Evolutionary conservation across 2,329 filamentous ascomycete species (phyloP).

Genomic region (Zymoseptoria ardabiliae): DNA sequence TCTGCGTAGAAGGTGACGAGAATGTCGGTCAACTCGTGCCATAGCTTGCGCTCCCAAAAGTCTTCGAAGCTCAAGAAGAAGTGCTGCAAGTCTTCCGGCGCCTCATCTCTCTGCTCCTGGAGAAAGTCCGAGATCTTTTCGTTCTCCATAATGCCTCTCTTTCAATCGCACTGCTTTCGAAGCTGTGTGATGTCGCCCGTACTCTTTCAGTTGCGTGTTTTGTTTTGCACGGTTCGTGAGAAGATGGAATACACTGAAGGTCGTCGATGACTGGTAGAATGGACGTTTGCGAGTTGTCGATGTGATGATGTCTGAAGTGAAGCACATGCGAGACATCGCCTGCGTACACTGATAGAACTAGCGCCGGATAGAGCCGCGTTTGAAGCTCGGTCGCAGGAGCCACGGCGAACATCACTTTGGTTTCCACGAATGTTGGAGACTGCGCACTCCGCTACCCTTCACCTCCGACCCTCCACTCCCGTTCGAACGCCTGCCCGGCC

Average conservation of each 20-base stretch:
- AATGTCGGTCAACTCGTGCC: conserved; percentile 93
- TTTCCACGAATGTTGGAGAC: background rate
- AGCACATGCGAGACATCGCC: background rate
- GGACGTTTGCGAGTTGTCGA: background rate
- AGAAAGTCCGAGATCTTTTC: conserved; percentile 90
- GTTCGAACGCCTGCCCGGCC: conserved; percentile 16
- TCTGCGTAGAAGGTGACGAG: conserved; percentile 83
- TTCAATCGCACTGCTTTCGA: background rate
- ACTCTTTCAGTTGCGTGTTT: background rate
- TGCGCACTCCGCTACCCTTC: background rate
- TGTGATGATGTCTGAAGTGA: conserved; percentile 2
- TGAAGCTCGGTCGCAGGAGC: background rate
- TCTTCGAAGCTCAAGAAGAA: conserved; percentile 90
- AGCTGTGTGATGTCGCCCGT: background rate
- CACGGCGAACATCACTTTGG: background rate
- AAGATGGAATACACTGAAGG: background rate
- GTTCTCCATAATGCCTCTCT: conserved; percentile 57
- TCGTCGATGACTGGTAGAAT: background rate
- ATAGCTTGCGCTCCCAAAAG: conserved; percentile 96
- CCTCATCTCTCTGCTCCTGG: conserved; percentile 77
- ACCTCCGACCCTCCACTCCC: conserved; percentile 1
- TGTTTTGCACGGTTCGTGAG: background rate
- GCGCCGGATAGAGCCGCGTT: conserved; percentile 3
- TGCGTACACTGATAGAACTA: background rate
- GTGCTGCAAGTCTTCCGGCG: conserved; percentile 79